Evolutionary conservation across 1,284 basidiomycete genomes (phyloP).

Genomic region (Thecaphora frezii): DNA sequence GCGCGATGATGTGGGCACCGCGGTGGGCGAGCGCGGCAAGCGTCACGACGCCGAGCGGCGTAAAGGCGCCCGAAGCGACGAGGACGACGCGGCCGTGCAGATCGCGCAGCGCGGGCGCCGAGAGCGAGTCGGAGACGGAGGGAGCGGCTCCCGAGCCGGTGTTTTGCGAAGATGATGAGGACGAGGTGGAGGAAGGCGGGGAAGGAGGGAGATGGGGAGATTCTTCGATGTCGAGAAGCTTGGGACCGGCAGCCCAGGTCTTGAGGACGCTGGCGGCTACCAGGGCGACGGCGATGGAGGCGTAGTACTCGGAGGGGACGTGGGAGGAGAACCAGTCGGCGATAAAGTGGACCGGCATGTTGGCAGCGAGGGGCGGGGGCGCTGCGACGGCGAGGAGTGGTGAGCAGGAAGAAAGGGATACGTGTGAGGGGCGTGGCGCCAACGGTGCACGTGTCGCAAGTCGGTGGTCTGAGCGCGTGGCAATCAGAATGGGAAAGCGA

Average conservation of each 20-base stretch:
- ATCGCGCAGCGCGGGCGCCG: constrained; percentile 3
- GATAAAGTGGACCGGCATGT: constrained; percentile 44
- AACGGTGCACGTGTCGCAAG: no score
- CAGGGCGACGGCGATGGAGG: constrained; percentile 14
- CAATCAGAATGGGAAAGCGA: no score
- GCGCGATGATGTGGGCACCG: constrained; percentile 48
- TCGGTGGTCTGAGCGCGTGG: no score
- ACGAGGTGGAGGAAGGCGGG: constrained; percentile 2
- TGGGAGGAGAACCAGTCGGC: constrained; percentile 17
- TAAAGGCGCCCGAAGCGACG: constrained; percentile 41
- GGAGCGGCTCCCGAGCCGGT: constrained; percentile 2
- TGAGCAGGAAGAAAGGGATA: not conserved
- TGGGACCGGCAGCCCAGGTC: constrained; percentile 36
- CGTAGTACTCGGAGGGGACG: constrained; percentile 37
- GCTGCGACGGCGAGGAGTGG: not conserved
- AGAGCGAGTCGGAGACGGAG: not conserved
- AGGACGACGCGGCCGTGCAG: constrained; percentile 39
- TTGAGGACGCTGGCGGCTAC: constrained; percentile 32
- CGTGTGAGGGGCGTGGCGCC: not conserved
- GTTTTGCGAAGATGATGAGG: constrained; percentile 5
- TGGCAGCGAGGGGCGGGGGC: not conserved
- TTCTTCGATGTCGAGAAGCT: constrained; percentile 33
- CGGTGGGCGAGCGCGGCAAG: constrained; percentile 41
- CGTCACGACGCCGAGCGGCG: constrained; percentile 43
- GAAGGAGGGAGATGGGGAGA: constrained; percentile 2